Percentiles rank a stretch among this genome's conserved stretches.
phyloP scores from a whole-genome alignment of 305 asterid genomes.

The Solanum hybrid region DNA sequence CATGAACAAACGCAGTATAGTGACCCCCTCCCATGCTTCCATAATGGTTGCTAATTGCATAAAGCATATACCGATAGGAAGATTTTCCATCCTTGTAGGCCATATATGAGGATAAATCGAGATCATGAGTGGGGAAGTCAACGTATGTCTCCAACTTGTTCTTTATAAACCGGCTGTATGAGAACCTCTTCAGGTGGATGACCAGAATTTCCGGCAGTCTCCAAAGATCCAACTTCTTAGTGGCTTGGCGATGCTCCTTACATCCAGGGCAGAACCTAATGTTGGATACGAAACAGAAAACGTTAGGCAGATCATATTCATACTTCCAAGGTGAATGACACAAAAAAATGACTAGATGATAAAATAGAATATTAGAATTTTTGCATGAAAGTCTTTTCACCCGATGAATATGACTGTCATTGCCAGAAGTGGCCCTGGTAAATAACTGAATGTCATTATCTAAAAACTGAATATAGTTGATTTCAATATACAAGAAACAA shows the following conservation, averaged over 20 bases:
- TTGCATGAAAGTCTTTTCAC: background rate
- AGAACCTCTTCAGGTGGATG: conserved; percentile 88
- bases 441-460: background rate
- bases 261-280: conserved; percentile 84
- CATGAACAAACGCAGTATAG: conserved; percentile 83
- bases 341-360: background rate
- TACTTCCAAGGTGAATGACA: conserved; percentile 5
- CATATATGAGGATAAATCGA: conserved; percentile 59
- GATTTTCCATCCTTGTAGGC: conserved; percentile 44
- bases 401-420: background rate
- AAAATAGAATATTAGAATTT: background rate
- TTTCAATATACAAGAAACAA: background rate
- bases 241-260: conserved; percentile 90
- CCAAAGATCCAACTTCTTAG: conserved; percentile 89
- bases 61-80: conserved; percentile 61
- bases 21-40: conserved; percentile 99
- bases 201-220: conserved; percentile 85
- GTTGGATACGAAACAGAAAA: conserved; percentile 11
- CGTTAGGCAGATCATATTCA: conserved; percentile 11
- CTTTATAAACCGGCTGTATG: conserved; percentile 63
- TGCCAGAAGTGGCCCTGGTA: background rate
- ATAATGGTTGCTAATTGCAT: conserved; percentile 89
- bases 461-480: background rate
- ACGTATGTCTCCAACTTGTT: conserved; percentile 82
- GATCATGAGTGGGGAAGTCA: conserved; percentile 78